Conservation (phyloP, 2,329 filamentous ascomycete genomes). For the Coniella lustricola region DNA sequence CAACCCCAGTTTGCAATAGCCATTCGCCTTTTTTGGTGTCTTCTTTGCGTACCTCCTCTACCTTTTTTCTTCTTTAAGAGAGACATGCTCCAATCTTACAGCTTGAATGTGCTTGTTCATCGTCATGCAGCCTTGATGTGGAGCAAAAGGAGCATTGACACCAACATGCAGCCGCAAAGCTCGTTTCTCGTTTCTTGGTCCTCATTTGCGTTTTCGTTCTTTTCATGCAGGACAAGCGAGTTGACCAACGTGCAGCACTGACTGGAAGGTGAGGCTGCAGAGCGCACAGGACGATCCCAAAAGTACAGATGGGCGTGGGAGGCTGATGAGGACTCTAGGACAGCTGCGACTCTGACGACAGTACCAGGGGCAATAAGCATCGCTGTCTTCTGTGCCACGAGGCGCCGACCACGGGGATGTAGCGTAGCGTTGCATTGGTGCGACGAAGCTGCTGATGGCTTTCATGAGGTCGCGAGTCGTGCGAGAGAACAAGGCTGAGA, state of each 20-base stretch:
- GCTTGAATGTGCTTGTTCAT: neutral
- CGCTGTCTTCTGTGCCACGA: neutral
- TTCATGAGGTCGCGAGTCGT: neutral
- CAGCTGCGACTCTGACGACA: neutral
- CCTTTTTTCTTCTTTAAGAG: too few species aligned
- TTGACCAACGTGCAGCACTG: neutral
- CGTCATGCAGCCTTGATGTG: too few species aligned
- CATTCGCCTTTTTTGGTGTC: too few species aligned
- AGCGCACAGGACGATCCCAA: neutral
- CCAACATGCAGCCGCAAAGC: too few species aligned
- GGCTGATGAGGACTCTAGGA: neutral
- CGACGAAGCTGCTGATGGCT: neutral
- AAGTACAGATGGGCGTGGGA: neutral
- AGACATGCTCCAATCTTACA: too few species aligned
- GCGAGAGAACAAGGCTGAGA: neutral
- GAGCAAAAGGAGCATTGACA: too few species aligned
- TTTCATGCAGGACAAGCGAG: neutral
- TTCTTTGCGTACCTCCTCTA: too few species aligned
- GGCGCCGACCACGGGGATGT: neutral
- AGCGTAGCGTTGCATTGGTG: neutral
- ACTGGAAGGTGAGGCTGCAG: neutral
- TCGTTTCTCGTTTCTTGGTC: neutral
- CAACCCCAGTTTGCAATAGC: too few species aligned
- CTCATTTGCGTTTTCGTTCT: neutral
- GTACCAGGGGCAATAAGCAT: conserved; percentile 1